phyloP scores from a whole-genome alignment of 768 basidiomycete genomes.

The Rubroboletus pulcherrimus region DNA sequence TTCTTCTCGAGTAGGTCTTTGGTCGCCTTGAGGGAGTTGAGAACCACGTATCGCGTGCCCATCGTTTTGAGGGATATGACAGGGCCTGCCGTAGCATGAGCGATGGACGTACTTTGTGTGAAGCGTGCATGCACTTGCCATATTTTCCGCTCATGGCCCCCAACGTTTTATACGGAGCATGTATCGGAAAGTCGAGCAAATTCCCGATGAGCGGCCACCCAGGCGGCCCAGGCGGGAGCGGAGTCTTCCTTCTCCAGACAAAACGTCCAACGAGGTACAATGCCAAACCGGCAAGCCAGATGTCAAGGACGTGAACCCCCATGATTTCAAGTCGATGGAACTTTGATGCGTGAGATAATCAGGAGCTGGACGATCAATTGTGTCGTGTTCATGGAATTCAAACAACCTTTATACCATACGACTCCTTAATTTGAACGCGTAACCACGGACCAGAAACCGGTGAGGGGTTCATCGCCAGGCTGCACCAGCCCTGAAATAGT shows the following conservation, averaged over 20 bases:
- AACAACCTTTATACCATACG: too few relatives aligned
- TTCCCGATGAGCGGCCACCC: constrained; percentile 48
- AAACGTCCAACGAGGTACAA: too few relatives aligned
- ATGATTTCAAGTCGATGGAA: not conserved
- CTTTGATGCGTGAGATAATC: not conserved
- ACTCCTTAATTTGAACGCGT: too few relatives aligned
- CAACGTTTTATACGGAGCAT: constrained; percentile 49
- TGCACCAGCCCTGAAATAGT: too few relatives aligned
- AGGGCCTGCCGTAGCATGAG: constrained; percentile 15
- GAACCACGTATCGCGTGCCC: constrained; percentile 44
- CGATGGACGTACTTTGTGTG: not conserved
- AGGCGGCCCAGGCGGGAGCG: constrained; percentile 11
- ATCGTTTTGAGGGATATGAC: constrained; percentile 25
- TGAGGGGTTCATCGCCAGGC: too few relatives aligned
- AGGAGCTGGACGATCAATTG: not conserved
- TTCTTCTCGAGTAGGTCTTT: constrained; percentile 15
- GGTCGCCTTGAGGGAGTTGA: constrained; percentile 42
- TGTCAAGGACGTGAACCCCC: not conserved
- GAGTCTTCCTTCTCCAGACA: not conserved
- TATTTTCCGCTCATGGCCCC: constrained; percentile 37
- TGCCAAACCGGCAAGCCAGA: not conserved
- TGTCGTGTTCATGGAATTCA: not conserved
- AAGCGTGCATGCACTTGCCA: constrained; percentile 33
- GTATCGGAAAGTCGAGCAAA: constrained; percentile 50
- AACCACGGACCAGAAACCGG: too few relatives aligned